Evolutionary conservation across 176 grass and related monocot species (phyloP).

Genomic region (Musa troglodytarum): DNA sequence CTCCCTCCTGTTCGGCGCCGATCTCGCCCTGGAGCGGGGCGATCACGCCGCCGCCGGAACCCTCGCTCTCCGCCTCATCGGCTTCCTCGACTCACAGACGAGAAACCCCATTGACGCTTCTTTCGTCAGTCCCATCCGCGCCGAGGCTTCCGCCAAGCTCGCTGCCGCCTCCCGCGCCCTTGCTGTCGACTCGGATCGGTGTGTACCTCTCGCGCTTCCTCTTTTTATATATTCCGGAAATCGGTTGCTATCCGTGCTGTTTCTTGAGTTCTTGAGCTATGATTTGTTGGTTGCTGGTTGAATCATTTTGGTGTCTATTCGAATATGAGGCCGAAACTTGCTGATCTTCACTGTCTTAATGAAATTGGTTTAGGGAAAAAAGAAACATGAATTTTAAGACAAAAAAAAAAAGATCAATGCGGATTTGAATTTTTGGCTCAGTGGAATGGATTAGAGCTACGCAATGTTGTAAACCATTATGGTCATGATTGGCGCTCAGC

Average conservation of each 20-base stretch:
- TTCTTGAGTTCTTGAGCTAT: not conserved
- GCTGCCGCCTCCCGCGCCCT: conserved; percentile 37
- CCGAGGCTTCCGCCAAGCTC: conserved; percentile 38
- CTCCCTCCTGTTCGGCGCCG: conserved; percentile 66
- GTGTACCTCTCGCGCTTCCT: not conserved
- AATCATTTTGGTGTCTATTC: not conserved
- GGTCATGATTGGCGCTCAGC: too few species aligned
- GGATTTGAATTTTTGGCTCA: too few species aligned
- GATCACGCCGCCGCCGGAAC: conserved; percentile 42
- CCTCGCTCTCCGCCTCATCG: conserved; percentile 77
- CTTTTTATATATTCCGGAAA: not conserved
- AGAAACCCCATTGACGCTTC: conserved; percentile 18
- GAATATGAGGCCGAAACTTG: not conserved
- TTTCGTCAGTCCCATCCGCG: conserved; percentile 51
- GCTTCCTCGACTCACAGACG: conserved; percentile 62
- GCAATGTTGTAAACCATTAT: too few species aligned
- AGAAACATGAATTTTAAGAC: too few species aligned
- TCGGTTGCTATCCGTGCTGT: not conserved
- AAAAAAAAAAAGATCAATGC: too few species aligned
- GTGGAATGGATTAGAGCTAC: too few species aligned
- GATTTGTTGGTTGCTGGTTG: not conserved
- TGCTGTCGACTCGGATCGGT: conserved; percentile 64
- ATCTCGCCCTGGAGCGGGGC: conserved; percentile 49
- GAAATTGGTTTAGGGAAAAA: too few species aligned
- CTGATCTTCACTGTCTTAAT: too few species aligned